Evolutionary conservation across 2,329 filamentous ascomycete species (phyloP).

Genomic region (Anthostomella pinea): DNA sequence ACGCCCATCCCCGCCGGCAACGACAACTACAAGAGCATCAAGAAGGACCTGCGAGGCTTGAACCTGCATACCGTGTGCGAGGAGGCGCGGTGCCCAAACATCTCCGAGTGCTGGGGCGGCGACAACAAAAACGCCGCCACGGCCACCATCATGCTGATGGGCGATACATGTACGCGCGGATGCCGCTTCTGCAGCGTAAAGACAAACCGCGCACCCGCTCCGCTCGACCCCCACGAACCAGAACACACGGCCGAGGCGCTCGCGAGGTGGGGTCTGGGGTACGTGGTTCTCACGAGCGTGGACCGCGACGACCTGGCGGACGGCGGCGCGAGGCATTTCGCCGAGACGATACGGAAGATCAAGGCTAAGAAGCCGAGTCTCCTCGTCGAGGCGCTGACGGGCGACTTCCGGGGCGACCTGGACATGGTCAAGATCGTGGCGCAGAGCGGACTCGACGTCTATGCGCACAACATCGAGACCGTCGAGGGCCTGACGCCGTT

Average conservation of each 20-base stretch:
- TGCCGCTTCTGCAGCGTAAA: constrained; percentile 98
- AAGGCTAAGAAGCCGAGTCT: constrained; percentile 78
- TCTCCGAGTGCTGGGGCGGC: constrained; percentile 97
- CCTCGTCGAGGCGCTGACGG: constrained; percentile 80
- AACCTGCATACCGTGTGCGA: constrained; percentile 95
- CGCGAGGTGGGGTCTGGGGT: constrained; percentile 88
- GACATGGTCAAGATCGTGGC: constrained; percentile 87
- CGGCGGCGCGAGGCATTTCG: constrained; percentile 84
- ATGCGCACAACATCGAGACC: constrained; percentile 96
- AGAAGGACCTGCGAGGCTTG: constrained; percentile 84
- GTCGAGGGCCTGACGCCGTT: constrained; percentile 86
- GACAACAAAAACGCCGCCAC: constrained; percentile 84
- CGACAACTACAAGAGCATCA: constrained; percentile 88
- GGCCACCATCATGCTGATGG: constrained; percentile 99
- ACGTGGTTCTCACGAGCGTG: constrained; percentile 90
- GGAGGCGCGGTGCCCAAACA: constrained; percentile 95
- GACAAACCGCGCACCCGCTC: constrained; percentile 70
- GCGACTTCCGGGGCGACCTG: constrained; percentile 80
- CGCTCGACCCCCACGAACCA: constrained; percentile 91
- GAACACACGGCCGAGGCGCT: constrained; percentile 96
- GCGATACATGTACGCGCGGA: constrained; percentile 93
- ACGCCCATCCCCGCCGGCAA: constrained; percentile 84
- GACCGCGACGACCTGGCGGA: constrained; percentile 91
- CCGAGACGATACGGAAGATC: constrained; percentile 91
- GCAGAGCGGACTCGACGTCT: constrained; percentile 86